Evolutionary conservation across 202 grass and related monocot genomes (phyloP).

Genomic region (Miscanthus sacchariflorus): DNA sequence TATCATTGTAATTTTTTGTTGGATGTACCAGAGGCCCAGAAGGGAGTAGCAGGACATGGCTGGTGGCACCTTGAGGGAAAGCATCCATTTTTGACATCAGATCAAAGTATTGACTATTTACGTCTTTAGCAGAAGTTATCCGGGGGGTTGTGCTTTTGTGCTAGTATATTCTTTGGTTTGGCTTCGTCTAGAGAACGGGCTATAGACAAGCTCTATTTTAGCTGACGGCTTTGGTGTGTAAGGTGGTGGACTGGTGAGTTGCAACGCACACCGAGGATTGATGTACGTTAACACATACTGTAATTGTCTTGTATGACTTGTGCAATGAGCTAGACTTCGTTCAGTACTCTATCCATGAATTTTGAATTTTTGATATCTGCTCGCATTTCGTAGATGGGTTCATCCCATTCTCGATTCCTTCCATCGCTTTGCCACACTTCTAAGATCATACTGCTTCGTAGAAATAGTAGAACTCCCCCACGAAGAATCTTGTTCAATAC

Average conservation of each 20-base stretch:
- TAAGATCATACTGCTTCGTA: too few relatives aligned
- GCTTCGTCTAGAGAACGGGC: background rate
- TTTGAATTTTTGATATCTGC: too few relatives aligned
- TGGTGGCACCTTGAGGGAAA: background rate
- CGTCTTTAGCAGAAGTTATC: constrained; percentile 14
- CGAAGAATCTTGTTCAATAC: too few relatives aligned
- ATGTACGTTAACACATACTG: background rate
- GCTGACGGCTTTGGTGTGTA: background rate
- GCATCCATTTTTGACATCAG: constrained; percentile 19
- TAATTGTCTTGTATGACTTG: background rate
- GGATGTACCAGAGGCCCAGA: background rate
- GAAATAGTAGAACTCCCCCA: too few relatives aligned
- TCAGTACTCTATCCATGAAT: too few relatives aligned
- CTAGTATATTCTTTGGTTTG: background rate
- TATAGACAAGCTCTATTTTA: constrained; percentile 17
- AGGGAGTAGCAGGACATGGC: background rate
- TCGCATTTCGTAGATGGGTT: too few relatives aligned
- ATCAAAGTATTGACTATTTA: constrained; percentile 10
- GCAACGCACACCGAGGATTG: background rate
- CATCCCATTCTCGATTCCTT: too few relatives aligned
- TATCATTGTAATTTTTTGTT: constrained; percentile 6
- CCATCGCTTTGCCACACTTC: too few relatives aligned
- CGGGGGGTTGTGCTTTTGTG: background rate
- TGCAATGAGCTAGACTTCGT: background rate
- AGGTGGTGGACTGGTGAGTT: background rate